phyloP scores from a whole-genome alignment of 805 yeast species.

The Limtongia smithiae region DNA sequence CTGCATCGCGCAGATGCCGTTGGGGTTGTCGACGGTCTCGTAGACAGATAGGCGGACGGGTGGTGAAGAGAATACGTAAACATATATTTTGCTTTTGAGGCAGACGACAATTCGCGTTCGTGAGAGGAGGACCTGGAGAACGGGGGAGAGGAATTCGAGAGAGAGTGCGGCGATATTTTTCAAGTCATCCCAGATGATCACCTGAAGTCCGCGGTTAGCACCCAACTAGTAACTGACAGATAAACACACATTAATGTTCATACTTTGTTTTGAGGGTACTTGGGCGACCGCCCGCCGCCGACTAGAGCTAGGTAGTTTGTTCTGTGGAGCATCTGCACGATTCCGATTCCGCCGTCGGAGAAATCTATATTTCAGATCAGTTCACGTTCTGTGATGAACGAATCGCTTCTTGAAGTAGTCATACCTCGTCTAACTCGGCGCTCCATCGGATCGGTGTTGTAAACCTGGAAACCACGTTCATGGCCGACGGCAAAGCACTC shows the following conservation, averaged over 20 bases:
- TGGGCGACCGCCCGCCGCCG: conserved; percentile 83
- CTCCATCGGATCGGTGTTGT: conserved; percentile 83
- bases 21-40: conserved; percentile 62
- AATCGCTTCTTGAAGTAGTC: no score
- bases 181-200: conserved; percentile 89
- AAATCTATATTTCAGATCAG: conserved; percentile 32
- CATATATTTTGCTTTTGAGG: conserved; percentile 59
- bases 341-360: conserved; percentile 62
- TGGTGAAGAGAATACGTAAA: conserved; percentile 77
- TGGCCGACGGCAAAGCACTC: conserved; percentile 84
- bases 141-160: conserved; percentile 72
- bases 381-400: no score
- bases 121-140: conserved; percentile 69
- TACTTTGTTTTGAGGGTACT: conserved; percentile 66
- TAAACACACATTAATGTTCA: background rate
- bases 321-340: conserved; percentile 76
- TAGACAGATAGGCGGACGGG: conserved; percentile 63
- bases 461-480: conserved; percentile 78
- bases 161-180: conserved; percentile 68
- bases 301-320: conserved; percentile 87
- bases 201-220: conserved; percentile 28
- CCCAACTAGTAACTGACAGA: no score
- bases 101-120: conserved; percentile 74
- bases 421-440: conserved; percentile 57
- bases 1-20: conserved; percentile 58